Percentiles rank a stretch among this genome's conserved stretches.
phyloP scores from a whole-genome alignment of 805 yeast genomes.

The Candida taoyuanica region DNA sequence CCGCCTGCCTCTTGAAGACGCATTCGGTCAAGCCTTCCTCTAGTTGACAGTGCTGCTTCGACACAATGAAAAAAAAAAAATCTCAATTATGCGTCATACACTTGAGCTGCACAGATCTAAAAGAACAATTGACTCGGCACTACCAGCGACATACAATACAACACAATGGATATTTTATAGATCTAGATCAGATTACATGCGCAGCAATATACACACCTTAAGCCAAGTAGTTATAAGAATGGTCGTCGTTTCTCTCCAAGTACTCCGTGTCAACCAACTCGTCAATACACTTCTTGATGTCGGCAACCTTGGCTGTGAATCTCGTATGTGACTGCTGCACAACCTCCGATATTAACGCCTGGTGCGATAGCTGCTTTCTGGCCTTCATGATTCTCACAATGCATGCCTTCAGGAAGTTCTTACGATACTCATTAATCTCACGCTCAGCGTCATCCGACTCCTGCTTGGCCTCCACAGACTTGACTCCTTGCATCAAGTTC shows the following conservation, averaged over 20 bases:
- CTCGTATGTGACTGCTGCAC: slow-evolving; percentile 76
- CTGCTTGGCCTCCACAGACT: slow-evolving; percentile 49
- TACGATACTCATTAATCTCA: slow-evolving; percentile 83
- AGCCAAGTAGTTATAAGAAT: slow-evolving; percentile 78
- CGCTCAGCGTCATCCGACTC: slow-evolving; percentile 72
- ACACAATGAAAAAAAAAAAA: no score
- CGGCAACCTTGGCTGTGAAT: slow-evolving; percentile 80
- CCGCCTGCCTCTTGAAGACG: slow-evolving; percentile 6
- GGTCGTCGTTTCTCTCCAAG: slow-evolving; percentile 67
- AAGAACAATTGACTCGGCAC: no score
- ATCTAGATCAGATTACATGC: no score
- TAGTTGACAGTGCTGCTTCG: no score
- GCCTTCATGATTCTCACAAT: slow-evolving; percentile 97
- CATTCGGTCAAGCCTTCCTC: slow-evolving; percentile 11
- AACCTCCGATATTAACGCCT: slow-evolving; percentile 79
- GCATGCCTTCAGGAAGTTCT: slow-evolving; percentile 82
- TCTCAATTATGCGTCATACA: no score
- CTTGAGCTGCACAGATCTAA: no score
- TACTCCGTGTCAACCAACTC: slow-evolving; percentile 82
- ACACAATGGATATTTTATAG: no score
- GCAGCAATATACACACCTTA: no score
- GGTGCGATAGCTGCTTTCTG: slow-evolving; percentile 73
- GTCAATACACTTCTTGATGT: slow-evolving; percentile 84
- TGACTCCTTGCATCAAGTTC: slow-evolving; percentile 64
- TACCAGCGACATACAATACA: no score